Conservation (phyloP, 192 early-diverging fungal genomes). For the Podila epigama region DNA sequence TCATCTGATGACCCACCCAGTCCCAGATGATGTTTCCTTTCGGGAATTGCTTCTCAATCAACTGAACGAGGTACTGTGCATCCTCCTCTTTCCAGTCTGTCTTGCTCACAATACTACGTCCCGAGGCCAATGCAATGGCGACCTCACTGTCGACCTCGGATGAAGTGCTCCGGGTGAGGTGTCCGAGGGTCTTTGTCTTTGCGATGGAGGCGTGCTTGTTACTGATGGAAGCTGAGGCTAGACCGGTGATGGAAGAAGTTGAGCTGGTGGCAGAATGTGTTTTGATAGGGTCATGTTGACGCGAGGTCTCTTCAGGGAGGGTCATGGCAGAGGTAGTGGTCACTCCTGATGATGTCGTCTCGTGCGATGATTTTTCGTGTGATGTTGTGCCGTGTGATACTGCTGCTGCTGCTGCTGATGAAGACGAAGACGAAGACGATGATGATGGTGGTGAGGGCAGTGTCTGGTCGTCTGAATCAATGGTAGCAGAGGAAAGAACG, state of each 20-base stretch:
- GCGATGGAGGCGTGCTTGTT: constrained; percentile 26
- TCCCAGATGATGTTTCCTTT: constrained; percentile 52
- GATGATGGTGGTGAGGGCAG: constrained; percentile 40
- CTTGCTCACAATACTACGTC: constrained; percentile 44
- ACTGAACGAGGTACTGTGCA: constrained; percentile 29
- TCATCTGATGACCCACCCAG: constrained; percentile 50
- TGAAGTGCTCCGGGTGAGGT: constrained; percentile 37
- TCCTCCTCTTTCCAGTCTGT: constrained; percentile 51
- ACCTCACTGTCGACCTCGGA: constrained; percentile 46
- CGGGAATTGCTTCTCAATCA: constrained; percentile 45
- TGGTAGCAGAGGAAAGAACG: not conserved
- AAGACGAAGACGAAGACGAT: constrained; percentile 19
- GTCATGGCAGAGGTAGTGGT: not conserved
- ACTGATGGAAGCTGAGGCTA: constrained; percentile 7
- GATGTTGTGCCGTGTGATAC: constrained; percentile 5
- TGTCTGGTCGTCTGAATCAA: constrained; percentile 7
- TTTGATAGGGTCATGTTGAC: not conserved
- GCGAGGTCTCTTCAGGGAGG: not conserved
- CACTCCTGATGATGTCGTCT: not conserved
- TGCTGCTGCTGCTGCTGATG: constrained; percentile 2
- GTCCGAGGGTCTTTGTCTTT: constrained; percentile 40
- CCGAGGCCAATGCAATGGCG: constrained; percentile 37
- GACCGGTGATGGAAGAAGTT: constrained; percentile 19
- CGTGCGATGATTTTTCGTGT: not conserved
- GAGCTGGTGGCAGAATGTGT: constrained; percentile 37